Percentiles rank a stretch among this genome's conserved stretches.
phyloP scores from a whole-genome alignment of 2,329 filamentous ascomycete genomes.

The Thelonectria olida region DNA sequence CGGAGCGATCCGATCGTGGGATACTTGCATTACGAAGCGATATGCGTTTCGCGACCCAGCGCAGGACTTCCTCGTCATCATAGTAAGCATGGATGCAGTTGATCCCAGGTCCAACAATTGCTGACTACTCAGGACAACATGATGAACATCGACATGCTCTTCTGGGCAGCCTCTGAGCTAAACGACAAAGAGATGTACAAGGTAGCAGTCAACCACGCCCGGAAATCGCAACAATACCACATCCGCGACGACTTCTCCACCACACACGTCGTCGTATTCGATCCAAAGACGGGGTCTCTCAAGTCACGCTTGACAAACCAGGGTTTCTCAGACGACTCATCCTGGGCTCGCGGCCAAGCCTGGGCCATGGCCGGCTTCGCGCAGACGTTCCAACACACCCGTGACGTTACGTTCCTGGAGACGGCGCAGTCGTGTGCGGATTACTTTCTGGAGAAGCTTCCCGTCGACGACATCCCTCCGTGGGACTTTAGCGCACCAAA shows the following conservation, averaged over 20 bases:
- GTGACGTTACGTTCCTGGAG: conserved; percentile 50
- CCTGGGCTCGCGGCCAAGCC: conserved; percentile 59
- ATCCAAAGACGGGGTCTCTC: conserved; percentile 49
- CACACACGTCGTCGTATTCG: conserved; percentile 57
- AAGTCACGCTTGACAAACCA: conserved; percentile 57
- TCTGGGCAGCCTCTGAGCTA: conserved; percentile 49
- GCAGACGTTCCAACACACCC: conserved; percentile 57
- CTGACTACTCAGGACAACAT: conserved; percentile 45
- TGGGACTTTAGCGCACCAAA: conserved; percentile 58
- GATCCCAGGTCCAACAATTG: too few species aligned
- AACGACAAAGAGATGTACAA: conserved; percentile 42
- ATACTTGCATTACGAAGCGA: conserved; percentile 50
- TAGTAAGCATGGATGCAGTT: conserved; percentile 42
- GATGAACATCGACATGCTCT: conserved; percentile 55
- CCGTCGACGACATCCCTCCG: conserved; percentile 41
- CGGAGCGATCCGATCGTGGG: conserved; percentile 53
- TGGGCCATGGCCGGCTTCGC: conserved; percentile 60
- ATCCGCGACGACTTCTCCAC: conserved; percentile 50
- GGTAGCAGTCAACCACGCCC: conserved; percentile 51
- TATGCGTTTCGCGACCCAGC: conserved; percentile 48
- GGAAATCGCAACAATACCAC: conserved; percentile 50
- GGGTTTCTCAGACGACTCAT: conserved; percentile 53
- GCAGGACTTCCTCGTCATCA: conserved; percentile 52
- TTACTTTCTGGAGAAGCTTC: conserved; percentile 52
- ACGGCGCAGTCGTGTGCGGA: conserved; percentile 54